These are phyloP conservation scores for Emergomyces orientalis DNA, from an alignment of 2,329 filamentous ascomycete genomes.

Conservation along the genomic window DNA sequence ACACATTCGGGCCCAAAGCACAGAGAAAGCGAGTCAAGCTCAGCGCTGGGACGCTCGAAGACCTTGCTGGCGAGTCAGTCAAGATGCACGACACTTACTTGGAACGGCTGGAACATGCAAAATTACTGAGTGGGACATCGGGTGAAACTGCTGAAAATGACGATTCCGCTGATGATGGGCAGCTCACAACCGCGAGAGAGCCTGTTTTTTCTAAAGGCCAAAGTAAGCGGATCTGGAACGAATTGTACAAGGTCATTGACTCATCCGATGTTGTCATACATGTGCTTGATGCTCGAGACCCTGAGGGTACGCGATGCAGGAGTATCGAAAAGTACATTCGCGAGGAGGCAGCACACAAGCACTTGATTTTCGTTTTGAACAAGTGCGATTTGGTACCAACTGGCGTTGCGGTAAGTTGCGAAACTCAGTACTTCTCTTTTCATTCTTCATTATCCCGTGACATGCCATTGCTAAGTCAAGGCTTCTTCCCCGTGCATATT, in stretches of 20 bases:
- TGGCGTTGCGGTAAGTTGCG: constrained; percentile 76
- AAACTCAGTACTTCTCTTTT: constrained; percentile 18
- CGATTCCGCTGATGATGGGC: constrained; percentile 37
- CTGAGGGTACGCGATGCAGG: constrained; percentile 77
- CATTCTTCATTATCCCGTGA: constrained; percentile 11
- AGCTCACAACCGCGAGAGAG: constrained; percentile 59
- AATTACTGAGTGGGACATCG: constrained; percentile 62
- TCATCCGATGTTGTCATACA: constrained; percentile 95
- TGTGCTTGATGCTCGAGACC: constrained; percentile 81
- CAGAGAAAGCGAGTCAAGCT: constrained; percentile 90
- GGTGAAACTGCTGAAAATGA: constrained; percentile 48
- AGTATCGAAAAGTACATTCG: constrained; percentile 88
- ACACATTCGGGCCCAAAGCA: constrained; percentile 87
- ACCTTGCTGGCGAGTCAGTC: constrained; percentile 69
- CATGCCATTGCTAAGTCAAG: constrained; percentile 75
- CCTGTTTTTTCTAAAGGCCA: constrained; percentile 92
- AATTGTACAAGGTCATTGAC: constrained; percentile 90
- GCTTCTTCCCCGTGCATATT: constrained; percentile 49
- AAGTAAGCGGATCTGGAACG: constrained; percentile 94
- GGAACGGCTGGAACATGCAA: constrained; percentile 69
- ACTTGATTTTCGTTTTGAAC: constrained; percentile 80
- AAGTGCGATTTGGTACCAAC: constrained; percentile 92
- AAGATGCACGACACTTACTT: constrained; percentile 74
- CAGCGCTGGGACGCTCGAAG: constrained; percentile 67
- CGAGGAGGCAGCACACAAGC: constrained; percentile 92